Base-by-base conservation (phyloP, 495 filamentous ascomycete genomes). In the Xylaria intraflava region DNA sequence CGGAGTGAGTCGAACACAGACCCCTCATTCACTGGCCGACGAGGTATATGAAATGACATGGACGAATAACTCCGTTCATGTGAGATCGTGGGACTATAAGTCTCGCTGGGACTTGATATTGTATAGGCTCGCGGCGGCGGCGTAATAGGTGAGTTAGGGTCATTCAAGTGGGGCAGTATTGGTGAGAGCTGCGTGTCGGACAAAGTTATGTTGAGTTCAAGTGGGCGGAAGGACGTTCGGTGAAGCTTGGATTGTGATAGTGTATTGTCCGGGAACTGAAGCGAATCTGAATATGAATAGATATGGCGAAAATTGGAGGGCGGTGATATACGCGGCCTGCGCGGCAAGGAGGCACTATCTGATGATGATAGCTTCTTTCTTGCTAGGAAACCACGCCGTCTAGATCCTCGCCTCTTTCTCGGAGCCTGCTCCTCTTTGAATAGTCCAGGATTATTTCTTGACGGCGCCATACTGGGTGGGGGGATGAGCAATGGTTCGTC, bases 121-220 rank as follows among this genome's bases (percentile, higher is more conserved):
- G 67, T 69, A 53, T 69, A 63, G 10, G 66, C 67, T 3, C 66
- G 72, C 3, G 68, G 72, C 26, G 72, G 77, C 11, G 69, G 72
- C 6, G 72, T 70, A 29, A 65, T 53, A 26, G 59, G 57, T 3
- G 71, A 63, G 23, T 35, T 49, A 38, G 65, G 57, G 46, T 62
- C 57, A 30, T 70, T 60, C 46, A 84, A 69, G 50, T 77, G 69
- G 24, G 80, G 78, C 4, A 86, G 57, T 17, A 80, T 70, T 9
- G 82, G 78, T 12, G 89, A 88, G 9, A 94, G 72, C 40, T 77
- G 78, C 62, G 84, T 81, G 24, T 82, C 75, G 23, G 82, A 78
- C 49, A 76, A 64, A 62, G 87, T 83, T 52, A 94, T 87, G 69
- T 80, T 89, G 45, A 94, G 74, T 68, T 92, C 81, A 33, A 93